Evolutionary conservation across 805 yeast species (phyloP), one percentile per base, ranked within the genome.

Genomic region (Starmerella sp.): DNA sequence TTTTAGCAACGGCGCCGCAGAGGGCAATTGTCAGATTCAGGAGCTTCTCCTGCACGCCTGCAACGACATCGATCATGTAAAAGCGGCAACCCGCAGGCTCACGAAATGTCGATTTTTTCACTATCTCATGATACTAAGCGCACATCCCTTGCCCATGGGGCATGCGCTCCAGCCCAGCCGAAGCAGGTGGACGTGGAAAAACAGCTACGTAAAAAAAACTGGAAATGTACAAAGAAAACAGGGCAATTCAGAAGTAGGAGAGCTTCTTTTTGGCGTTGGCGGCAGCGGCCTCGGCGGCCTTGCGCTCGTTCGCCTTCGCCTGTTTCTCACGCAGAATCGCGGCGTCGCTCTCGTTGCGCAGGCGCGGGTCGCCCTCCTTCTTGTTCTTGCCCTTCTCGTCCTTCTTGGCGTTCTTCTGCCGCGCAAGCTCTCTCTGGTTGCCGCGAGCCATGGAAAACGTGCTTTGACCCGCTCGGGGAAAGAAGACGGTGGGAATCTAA

Each of bases 341-440:
- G 30, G 97, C 97, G 67, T 91, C 96, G 46, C 75, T 78, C 68
- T 91, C 96, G 81, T 82, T 77, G 67, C 97, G 76, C 68, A 87
- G 86, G 61, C 77, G 77, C 39, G 95, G 91, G 67, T 88, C 96
- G 31, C 97, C 97, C 7, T 73, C 77, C 65, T 80, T 80, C 73
- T 87, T 86, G 72, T 84, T 84, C 57, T 77, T 75, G 35, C 71
- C 73, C 46, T 79, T 83, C 59, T 80, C 82, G 65, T 78, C 83
- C 71, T 91, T 91, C 75, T 91, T 93, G 69, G 73, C 68, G 71
- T 86, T 87, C 73, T 86, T 91, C 57, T 82, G 86, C 67, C 98
- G 79, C 35, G 97, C 97, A 63, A 86, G 77, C 42, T 91, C 98
- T 70, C 98, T 80, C 72, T 93, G 97, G 70, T 91, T 93, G 35